Percentiles rank a stretch among this genome's conserved stretches.
Evolutionary conservation across 176 grass and related monocot species (phyloP).

Genomic region (Paspalum notatum): DNA sequence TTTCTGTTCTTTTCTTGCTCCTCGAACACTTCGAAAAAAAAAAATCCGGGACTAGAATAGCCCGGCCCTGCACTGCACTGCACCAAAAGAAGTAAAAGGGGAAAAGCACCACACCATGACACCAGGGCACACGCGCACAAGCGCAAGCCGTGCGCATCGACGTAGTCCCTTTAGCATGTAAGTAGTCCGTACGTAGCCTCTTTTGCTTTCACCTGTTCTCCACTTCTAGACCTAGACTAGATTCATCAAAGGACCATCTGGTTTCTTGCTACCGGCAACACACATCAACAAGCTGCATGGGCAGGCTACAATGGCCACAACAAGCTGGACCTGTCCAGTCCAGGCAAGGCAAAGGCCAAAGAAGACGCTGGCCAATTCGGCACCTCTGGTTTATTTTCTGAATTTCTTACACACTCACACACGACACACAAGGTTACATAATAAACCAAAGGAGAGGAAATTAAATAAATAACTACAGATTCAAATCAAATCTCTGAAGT

Average conservation of each 20-base stretch:
- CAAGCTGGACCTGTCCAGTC: neutral
- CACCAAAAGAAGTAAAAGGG: conserved; percentile 56
- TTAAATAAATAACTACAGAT: neutral
- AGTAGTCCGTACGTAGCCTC: neutral
- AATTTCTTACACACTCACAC: conserved; percentile 2
- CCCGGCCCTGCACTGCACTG: neutral
- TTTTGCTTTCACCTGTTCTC: conserved; percentile 14
- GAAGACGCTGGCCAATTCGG: conserved; percentile 6
- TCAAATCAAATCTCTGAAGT: conserved; percentile 34
- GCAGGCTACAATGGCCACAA: no score
- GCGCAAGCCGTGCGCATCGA: conserved; percentile 13
- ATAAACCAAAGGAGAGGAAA: neutral
- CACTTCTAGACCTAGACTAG: neutral
- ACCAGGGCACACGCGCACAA: conserved; percentile 3
- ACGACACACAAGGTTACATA: neutral
- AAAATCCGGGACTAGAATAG: neutral
- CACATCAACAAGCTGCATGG: no score
- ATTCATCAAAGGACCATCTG: neutral
- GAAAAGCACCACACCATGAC: neutral
- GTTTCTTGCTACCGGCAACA: no score
- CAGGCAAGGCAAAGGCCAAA: neutral
- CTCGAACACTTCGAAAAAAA: conserved; percentile 40
- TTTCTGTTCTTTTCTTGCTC: neutral
- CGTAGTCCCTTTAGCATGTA: conserved; percentile 28
- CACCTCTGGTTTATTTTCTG: neutral